Base-by-base conservation (phyloP, 306 rosid species). In the Senna tora region DNA sequence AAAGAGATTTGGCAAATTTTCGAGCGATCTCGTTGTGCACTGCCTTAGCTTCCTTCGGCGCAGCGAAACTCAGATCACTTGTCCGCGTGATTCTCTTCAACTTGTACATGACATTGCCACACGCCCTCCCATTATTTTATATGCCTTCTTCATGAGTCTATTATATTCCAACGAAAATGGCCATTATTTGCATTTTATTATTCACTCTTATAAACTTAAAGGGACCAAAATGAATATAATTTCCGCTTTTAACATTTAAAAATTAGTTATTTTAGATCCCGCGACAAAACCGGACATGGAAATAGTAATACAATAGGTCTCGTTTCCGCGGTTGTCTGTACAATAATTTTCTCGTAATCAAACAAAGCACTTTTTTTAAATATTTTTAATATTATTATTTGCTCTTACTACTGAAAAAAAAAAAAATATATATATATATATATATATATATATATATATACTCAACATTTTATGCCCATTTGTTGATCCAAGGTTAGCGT, bases 21-120 rank as follows among this genome's bases (percentile, higher is more conserved):
- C 88, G 83, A 63, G 28, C 76, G 60, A 81, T 79, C 61, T 80
- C 66, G 79, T 42, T 43, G 32, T 7, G 67, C 67, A 67, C 51
- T 56, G 75, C 58, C 60, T n/a, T 65, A 17, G 64, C 53, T 47
- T 73, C 55, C 72, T 75, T 65, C 22, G 78, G 58, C 28, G 57
- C 17, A 28, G n/a, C 66, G 52, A 69, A 77, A 71, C 67, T 74
- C 65, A 56, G 54, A 56, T 51, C 38, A 51, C 58, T 59, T 68
- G 5, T 46, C 69, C 79, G 84, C 85, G 80, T 20, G 36, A 79
- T 54, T 68, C 56, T 77, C 59, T 65, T 49, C 67, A 41, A 77
- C 53, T 28, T 13, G 42, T 8, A 19, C 73, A 38, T 50, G 57
- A 22, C 20, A 39, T 15, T 22, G 12, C 57, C 25, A 9, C 38